Evolutionary conservation across 345 rosid species (phyloP), one percentile per base, ranked within the genome.

Genomic region (Hibiscus syriacus): DNA sequence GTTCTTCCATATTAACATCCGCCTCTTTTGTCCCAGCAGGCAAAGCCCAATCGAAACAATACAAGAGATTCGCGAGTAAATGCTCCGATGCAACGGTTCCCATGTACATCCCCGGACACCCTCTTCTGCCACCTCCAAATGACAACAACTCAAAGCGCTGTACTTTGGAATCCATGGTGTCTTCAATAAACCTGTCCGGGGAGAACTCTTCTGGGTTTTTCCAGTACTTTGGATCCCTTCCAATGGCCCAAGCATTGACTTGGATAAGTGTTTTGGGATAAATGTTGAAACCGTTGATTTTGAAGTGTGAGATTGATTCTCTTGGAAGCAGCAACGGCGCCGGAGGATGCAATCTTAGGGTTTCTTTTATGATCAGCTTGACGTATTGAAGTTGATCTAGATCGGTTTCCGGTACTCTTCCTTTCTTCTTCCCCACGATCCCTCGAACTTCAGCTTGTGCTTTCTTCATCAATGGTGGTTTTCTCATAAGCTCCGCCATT

Each of bases 401-500:
- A 4, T 39, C 68, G n/a, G n/a, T 20, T 64, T 64, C 68, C 0
- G 54, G 26, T 1, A 36, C 48, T 16, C 10, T 64, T 9, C 68
- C 54, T 6, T 14, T 41, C 8, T 27, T 25, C 2, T 27, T 25
- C 2, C 23, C 14, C 0, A 2, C 20, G 12, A 14, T 1, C 27
- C 3, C 12, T 45, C 68, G 49, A 11, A 64, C 55, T n/a, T 64
- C 68, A 2, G 25, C 25, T 5, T 64, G 68, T 23, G 38, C 36
- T 64, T 64, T 46, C 52, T 43, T 64, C 68, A 64, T 45, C n/a
- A 41, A 25, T 32, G 1, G 49, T 3, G 69, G 69, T 4, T 66
- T 66, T 55, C 57, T 49, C 20, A 8, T 17, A 1, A 66, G 71
- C 52, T 68, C 63, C 27, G 64, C 62, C 71, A 68, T 53, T 26